These are phyloP conservation scores for Umbelopsis isabellina DNA, from an alignment of 192 early-diverging fungal genomes.

Conservation along the genomic window DNA sequence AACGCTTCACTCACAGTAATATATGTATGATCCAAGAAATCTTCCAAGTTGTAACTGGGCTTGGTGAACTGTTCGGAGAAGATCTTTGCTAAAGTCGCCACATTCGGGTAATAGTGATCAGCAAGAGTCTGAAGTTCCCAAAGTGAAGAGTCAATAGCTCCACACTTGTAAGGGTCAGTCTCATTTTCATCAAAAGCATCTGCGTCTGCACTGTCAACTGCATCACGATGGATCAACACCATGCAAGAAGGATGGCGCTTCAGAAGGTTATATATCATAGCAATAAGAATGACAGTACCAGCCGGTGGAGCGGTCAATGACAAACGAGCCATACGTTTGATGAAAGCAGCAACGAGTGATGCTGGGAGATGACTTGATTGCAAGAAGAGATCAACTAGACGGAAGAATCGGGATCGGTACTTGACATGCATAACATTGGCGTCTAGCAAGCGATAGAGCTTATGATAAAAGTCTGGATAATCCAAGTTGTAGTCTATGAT, in stretches of 20 bases:
- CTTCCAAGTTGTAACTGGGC: constrained; percentile 87
- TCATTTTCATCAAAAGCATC: constrained; percentile 62
- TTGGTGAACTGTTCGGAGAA: constrained; percentile 90
- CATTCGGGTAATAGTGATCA: constrained; percentile 86
- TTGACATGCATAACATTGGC: constrained; percentile 89
- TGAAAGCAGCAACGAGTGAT: constrained; percentile 90
- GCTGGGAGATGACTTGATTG: constrained; percentile 88
- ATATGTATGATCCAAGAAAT: constrained; percentile 95
- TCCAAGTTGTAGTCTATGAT: constrained; percentile 95
- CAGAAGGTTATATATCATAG: constrained; percentile 91
- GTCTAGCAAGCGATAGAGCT: constrained; percentile 92
- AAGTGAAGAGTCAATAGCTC: constrained; percentile 83
- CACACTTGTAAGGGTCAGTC: constrained; percentile 75
- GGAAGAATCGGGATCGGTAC: constrained; percentile 94
- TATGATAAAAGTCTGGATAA: constrained; percentile 97
- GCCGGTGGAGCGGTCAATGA: constrained; percentile 84
- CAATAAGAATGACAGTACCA: constrained; percentile 82
- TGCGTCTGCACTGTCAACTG: constrained; percentile 30
- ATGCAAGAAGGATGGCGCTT: constrained; percentile 91
- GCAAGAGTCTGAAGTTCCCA: constrained; percentile 94
- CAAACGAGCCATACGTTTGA: constrained; percentile 88
- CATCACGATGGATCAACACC: constrained; percentile 77
- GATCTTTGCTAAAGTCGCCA: constrained; percentile 81
- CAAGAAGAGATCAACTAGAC: constrained; percentile 88
- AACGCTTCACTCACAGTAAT: constrained; percentile 45